Percentiles rank a stretch among this genome's conserved stretches.
phyloP scores from a whole-genome alignment of 2,329 filamentous ascomycete species.

The Eurotiales sp. region DNA sequence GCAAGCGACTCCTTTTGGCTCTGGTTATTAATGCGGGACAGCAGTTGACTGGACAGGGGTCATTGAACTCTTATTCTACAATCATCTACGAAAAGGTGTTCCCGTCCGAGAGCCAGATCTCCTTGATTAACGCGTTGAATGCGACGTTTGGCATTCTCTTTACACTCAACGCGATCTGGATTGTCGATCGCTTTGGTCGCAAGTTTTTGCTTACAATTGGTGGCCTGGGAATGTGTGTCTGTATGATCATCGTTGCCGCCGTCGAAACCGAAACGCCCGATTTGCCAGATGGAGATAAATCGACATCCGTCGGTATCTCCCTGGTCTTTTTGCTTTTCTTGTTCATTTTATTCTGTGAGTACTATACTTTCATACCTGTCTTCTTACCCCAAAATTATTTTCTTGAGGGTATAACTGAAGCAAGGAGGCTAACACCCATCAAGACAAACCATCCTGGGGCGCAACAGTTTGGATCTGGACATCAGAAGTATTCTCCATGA shows the following conservation, averaged over 20 bases:
- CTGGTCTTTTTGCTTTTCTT: constrained; percentile 66
- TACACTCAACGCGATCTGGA: constrained; percentile 70
- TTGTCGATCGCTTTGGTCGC: constrained; percentile 66
- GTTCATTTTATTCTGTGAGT: constrained; percentile 51
- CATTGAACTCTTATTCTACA: constrained; percentile 69
- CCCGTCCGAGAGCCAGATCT: constrained; percentile 56
- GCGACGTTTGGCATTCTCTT: constrained; percentile 70
- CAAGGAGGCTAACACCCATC: constrained; percentile 26
- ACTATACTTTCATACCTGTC: too few relatives aligned
- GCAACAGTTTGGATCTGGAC: constrained; percentile 71
- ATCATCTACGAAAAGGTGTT: constrained; percentile 71
- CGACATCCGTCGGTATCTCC: constrained; percentile 59
- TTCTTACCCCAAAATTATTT: too few relatives aligned
- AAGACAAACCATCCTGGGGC: constrained; percentile 66
- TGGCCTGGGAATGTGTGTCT: constrained; percentile 64
- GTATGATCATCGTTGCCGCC: constrained; percentile 64
- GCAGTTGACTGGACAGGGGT: constrained; percentile 69
- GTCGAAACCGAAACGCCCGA: constrained; percentile 58
- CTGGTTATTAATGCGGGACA: constrained; percentile 67
- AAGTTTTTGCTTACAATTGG: constrained; percentile 67
- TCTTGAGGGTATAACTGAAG: too few relatives aligned
- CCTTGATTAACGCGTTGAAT: constrained; percentile 71
- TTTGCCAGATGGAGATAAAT: constrained; percentile 49
- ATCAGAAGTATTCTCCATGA: constrained; percentile 66
- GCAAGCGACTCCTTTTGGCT: constrained; percentile 63